A percentile compares a stretch with the other conserved stretches of the same genome.
These are phyloP conservation scores for Ceratocystiopsis minuta DNA, from an alignment of 2,329 filamentous ascomycete species.

Conservation along the genomic window DNA sequence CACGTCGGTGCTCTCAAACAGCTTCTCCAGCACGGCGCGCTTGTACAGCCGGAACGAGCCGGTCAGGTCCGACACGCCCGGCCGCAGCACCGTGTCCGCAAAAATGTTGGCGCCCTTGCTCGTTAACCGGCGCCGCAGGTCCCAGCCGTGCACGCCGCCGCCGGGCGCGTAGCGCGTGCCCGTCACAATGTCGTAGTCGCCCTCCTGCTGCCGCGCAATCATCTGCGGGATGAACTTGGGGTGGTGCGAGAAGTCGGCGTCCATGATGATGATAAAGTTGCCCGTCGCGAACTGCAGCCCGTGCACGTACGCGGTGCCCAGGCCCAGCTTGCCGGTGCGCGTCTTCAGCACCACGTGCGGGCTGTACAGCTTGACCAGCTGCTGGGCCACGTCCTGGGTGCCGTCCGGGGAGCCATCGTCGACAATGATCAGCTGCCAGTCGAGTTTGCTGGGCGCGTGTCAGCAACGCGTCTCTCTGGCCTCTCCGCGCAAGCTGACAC, in stretches of 20 bases:
- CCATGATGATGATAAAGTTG: slow-evolving; percentile 99
- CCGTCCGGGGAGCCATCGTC: slow-evolving; percentile 96
- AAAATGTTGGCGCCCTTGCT: slow-evolving; percentile 84
- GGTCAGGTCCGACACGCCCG: slow-evolving; percentile 88
- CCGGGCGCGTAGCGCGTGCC: slow-evolving; percentile 84
- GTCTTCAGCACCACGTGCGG: slow-evolving; percentile 69
- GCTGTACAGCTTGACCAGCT: slow-evolving; percentile 74
- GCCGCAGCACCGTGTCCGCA: slow-evolving; percentile 81
- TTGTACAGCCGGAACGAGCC: slow-evolving; percentile 93
- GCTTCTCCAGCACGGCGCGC: slow-evolving; percentile 71
- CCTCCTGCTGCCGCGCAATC: slow-evolving; percentile 61
- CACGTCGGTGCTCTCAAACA: slow-evolving; percentile 78
- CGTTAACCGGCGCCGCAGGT: slow-evolving; percentile 75
- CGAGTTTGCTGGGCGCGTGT: slow-evolving; percentile 50
- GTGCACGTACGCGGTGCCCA: slow-evolving; percentile 91
- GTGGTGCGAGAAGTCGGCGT: slow-evolving; percentile 97
- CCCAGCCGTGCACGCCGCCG: slow-evolving; percentile 90
- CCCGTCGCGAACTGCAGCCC: slow-evolving; percentile 78
- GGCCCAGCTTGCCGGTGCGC: slow-evolving; percentile 86
- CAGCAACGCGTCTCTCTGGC: neutral
- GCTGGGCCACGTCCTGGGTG: slow-evolving; percentile 75
- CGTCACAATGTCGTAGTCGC: slow-evolving; percentile 88
- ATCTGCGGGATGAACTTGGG: slow-evolving; percentile 96
- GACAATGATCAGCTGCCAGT: slow-evolving; percentile 96
- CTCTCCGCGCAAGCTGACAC: slow-evolving; percentile 11